phyloP scores from a whole-genome alignment of 2,329 filamentous ascomycete species.

The Cyphellophora europaea region DNA sequence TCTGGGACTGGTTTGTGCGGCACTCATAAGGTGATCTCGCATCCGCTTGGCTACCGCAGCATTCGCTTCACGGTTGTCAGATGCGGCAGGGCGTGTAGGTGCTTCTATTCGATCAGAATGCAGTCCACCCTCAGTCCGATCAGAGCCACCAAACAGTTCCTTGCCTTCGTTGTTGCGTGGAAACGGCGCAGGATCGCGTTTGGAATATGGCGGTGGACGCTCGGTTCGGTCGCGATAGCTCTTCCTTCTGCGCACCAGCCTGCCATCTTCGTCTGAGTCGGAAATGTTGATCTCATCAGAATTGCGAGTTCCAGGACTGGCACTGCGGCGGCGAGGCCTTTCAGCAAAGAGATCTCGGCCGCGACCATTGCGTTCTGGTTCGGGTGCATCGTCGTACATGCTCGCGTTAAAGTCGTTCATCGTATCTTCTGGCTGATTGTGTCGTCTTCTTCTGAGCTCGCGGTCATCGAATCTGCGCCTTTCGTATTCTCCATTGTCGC shows the following conservation, averaged over 20 bases:
- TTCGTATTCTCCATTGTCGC: constrained; percentile 33
- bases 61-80: constrained; percentile 32
- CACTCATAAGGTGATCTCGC: constrained; percentile 51
- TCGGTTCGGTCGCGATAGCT: constrained; percentile 35
- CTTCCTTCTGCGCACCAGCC: constrained; percentile 27
- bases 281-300: constrained; percentile 34
- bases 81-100: constrained; percentile 33
- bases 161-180: constrained; percentile 26
- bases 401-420: constrained; percentile 55
- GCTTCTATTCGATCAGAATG: constrained; percentile 23
- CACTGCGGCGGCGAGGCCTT: constrained; percentile 45
- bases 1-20: constrained; percentile 21
- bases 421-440: constrained; percentile 30
- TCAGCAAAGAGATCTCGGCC: constrained; percentile 30
- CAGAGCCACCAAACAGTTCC: constrained; percentile 50
- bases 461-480: constrained; percentile 54
- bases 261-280: constrained; percentile 23
- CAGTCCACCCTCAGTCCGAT: constrained; percentile 31
- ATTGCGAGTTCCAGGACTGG: constrained; percentile 42
- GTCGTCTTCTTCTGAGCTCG: constrained; percentile 36
- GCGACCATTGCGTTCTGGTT: constrained; percentile 21
- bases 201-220: constrained; percentile 19
- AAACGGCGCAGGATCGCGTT: constrained; percentile 22
- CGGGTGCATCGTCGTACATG: constrained; percentile 68
- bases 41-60: constrained; percentile 26